These are phyloP conservation scores for Rubia occidens DNA, from an alignment of 305 asterid species.

Conservation along the genomic window DNA sequence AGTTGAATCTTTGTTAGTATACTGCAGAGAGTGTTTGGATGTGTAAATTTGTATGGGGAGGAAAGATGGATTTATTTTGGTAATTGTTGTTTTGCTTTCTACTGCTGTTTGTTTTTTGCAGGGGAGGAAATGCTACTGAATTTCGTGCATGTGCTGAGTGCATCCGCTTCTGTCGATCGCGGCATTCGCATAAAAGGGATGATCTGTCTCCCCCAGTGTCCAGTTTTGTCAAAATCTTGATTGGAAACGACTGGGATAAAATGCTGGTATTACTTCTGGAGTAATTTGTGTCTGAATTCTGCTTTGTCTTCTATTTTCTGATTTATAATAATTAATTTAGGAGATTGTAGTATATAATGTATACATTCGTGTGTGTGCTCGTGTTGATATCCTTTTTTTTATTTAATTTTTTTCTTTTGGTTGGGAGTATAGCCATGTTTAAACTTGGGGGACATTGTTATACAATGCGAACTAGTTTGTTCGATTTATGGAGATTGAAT, in stretches of 20 bases:
- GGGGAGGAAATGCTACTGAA: neutral
- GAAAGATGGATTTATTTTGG: neutral
- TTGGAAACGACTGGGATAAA: slow-evolving; percentile 6
- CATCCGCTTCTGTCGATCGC: slow-evolving; percentile 8
- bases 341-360: neutral
- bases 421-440: neutral
- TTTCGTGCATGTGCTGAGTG: slow-evolving; percentile 17
- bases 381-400: neutral
- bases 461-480: neutral
- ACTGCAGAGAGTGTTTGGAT: neutral
- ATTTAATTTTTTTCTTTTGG: neutral
- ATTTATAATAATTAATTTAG: neutral
- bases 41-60: neutral
- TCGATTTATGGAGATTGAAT: neutral
- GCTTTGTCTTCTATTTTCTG: neutral
- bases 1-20: neutral
- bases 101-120: neutral
- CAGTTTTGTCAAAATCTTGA: slow-evolving; percentile 22
- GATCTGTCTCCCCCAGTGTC: slow-evolving; percentile 7
- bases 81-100: neutral
- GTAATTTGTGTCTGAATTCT: neutral
- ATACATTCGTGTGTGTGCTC: neutral
- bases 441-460: neutral
- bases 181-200: neutral
- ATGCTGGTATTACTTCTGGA: slow-evolving; percentile 15